Conservation (phyloP, 2,329 filamentous ascomycete genomes). For the Pyrenophora seminiperda region DNA sequence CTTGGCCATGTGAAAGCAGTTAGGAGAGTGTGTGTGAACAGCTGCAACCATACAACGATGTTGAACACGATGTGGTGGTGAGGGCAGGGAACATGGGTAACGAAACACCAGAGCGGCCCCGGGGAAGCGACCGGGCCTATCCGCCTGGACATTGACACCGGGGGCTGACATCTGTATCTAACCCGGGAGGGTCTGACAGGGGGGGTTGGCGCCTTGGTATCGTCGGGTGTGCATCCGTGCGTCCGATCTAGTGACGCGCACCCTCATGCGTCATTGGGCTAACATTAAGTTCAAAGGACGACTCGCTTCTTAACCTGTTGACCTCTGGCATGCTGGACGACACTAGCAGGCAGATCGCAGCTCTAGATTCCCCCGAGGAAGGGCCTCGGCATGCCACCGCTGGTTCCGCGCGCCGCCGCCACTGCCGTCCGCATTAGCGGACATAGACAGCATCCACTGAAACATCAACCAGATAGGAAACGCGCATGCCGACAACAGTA, state of each 20-base stretch:
- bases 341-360: conserved; percentile 12
- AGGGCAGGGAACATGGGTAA: conserved; percentile 19
- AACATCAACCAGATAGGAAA: conserved; percentile 4
- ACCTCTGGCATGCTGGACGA: not conserved
- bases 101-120: conserved; percentile 10
- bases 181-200: conserved; percentile 19
- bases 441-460: conserved; percentile 4
- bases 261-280: conserved; percentile 6
- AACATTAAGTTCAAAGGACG: conserved; percentile 8
- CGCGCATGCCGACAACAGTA: not conserved
- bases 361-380: conserved; percentile 13
- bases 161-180: conserved; percentile 6
- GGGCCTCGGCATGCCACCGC: conserved; percentile 19
- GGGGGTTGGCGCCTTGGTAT: conserved; percentile 11
- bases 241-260: not conserved
- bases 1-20: not conserved
- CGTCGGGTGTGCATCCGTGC: conserved; percentile 4
- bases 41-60: conserved; percentile 12
- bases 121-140: conserved; percentile 15
- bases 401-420: conserved; percentile 20
- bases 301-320: not conserved
- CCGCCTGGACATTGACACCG: conserved; percentile 14
- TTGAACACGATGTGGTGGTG: conserved; percentile 11
- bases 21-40: conserved; percentile 1
- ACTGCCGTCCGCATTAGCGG: conserved; percentile 6